These are phyloP conservation scores for Tympanopsis confertula DNA, from an alignment of 2,329 filamentous ascomycete species.

Conservation along the genomic window DNA sequence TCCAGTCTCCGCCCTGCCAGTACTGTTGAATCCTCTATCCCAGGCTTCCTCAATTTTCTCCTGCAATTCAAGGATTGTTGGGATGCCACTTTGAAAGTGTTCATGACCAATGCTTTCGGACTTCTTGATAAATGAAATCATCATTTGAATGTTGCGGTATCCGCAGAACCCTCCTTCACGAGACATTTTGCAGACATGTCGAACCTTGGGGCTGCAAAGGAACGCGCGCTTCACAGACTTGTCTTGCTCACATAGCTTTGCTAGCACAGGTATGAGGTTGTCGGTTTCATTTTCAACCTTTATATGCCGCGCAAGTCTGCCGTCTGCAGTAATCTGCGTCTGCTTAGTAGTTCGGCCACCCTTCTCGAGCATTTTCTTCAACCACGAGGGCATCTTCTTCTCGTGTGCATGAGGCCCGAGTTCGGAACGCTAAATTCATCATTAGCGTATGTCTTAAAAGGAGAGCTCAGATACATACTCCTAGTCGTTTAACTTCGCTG, in stretches of 20 bases:
- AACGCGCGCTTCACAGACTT: not conserved
- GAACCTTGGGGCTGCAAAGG: not conserved
- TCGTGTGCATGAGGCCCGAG: constrained; percentile 65
- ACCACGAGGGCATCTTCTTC: constrained; percentile 61
- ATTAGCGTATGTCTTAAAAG: not conserved
- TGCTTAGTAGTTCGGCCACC: too few species aligned
- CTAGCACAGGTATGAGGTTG: not conserved
- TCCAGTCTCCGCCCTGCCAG: constrained; percentile 70
- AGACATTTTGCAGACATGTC: not conserved
- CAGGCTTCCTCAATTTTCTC: constrained; percentile 79
- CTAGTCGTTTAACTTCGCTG: not conserved
- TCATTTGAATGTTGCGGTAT: constrained; percentile 89
- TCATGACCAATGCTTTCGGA: constrained; percentile 42
- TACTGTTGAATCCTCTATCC: constrained; percentile 70
- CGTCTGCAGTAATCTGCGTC: too few species aligned
- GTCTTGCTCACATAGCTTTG: not conserved
- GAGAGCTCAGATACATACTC: not conserved
- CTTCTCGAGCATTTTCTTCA: constrained; percentile 48
- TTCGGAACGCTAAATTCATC: constrained; percentile 29
- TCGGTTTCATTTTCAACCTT: not conserved
- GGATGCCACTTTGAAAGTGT: constrained; percentile 48
- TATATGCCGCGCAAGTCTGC: too few species aligned
- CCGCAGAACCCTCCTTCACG: constrained; percentile 65
- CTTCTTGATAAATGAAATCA: constrained; percentile 66
- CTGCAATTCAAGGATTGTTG: constrained; percentile 72